Conservation (phyloP, 2,329 filamentous ascomycete species). For the Hypoxylon sp. region DNA sequence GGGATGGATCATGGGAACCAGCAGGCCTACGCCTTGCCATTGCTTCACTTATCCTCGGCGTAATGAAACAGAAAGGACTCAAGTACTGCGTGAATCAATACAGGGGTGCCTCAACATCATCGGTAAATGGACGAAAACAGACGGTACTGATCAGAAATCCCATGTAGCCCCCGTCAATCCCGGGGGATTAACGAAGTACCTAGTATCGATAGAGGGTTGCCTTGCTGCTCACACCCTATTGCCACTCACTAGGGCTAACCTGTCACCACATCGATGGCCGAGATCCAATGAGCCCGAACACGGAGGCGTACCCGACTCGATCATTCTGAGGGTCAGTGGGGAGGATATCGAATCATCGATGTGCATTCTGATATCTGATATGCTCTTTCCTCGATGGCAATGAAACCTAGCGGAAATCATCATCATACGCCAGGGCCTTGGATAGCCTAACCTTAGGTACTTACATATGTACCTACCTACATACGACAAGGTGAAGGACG, state of each 20-base stretch:
- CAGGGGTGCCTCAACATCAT: slow-evolving; percentile 28
- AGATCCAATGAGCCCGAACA: slow-evolving; percentile 41
- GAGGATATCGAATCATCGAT: slow-evolving; percentile 39
- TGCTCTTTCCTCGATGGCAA: slow-evolving; percentile 29
- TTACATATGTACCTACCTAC: slow-evolving; percentile 6
- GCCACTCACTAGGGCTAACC: slow-evolving; percentile 23
- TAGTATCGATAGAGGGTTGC: slow-evolving; percentile 32
- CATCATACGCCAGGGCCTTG: slow-evolving; percentile 18
- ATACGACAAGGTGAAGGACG: slow-evolving; percentile 19
- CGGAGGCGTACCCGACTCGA: slow-evolving; percentile 34
- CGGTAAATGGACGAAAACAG: slow-evolving; percentile 22
- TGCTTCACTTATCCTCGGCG: slow-evolving; percentile 16
- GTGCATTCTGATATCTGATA: slow-evolving; percentile 43
- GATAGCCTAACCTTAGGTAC: slow-evolving; percentile 11
- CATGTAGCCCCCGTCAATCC: slow-evolving; percentile 29
- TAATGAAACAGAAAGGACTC: slow-evolving; percentile 32
- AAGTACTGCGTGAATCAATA: slow-evolving; percentile 16
- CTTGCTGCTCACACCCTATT: slow-evolving; percentile 22
- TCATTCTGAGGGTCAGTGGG: slow-evolving; percentile 25
- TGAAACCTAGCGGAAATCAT: slow-evolving; percentile 23
- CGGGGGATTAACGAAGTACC: slow-evolving; percentile 37
- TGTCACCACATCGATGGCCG: slow-evolving; percentile 32
- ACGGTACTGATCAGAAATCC: slow-evolving; percentile 22
- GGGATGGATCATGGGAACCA: slow-evolving; percentile 33
- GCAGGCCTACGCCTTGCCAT: slow-evolving; percentile 18